Evolutionary conservation across 2,329 filamentous ascomycete species (phyloP).

Genomic region (Juglanconis juglandina): DNA sequence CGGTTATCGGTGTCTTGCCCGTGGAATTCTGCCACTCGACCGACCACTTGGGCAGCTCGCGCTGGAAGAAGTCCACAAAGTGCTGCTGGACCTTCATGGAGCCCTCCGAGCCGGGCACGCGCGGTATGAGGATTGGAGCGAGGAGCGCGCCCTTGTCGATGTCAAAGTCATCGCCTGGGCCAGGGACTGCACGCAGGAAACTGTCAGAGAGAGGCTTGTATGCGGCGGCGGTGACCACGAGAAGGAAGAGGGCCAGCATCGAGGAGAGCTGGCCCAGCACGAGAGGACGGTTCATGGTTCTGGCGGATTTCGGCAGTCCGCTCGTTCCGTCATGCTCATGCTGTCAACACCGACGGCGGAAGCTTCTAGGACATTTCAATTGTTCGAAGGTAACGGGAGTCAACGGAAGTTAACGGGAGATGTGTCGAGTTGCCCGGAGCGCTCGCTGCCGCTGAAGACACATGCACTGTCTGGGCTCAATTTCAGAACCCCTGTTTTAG

Average conservation of each 20-base stretch:
- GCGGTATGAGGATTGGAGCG: constrained; percentile 79
- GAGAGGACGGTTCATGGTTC: constrained; percentile 14
- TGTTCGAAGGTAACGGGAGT: neutral
- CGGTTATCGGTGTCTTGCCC: constrained; percentile 72
- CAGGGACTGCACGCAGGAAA: constrained; percentile 68
- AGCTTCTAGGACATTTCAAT: neutral
- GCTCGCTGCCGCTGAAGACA: too few species aligned
- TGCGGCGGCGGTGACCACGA: constrained; percentile 29
- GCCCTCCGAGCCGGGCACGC: constrained; percentile 82
- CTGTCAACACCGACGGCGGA: neutral
- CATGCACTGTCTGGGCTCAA: too few species aligned
- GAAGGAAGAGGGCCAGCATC: constrained; percentile 13
- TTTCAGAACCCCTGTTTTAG: too few species aligned
- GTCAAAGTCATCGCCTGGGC: constrained; percentile 73
- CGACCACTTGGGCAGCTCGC: constrained; percentile 72
- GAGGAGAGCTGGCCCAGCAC: constrained; percentile 19
- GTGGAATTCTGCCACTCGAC: constrained; percentile 89
- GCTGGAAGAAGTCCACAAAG: constrained; percentile 77
- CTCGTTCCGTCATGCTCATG: constrained; percentile 8
- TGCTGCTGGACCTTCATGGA: constrained; percentile 71
- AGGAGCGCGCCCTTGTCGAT: constrained; percentile 72
- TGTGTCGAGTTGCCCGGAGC: too few species aligned
- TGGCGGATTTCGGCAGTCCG: constrained; percentile 7
- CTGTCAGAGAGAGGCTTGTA: constrained; percentile 66
- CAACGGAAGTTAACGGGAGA: too few species aligned